Evolutionary conservation across 1,139 yeast genomes (phyloP).

Genomic region (Lodderomyces jiufengensis): DNA sequence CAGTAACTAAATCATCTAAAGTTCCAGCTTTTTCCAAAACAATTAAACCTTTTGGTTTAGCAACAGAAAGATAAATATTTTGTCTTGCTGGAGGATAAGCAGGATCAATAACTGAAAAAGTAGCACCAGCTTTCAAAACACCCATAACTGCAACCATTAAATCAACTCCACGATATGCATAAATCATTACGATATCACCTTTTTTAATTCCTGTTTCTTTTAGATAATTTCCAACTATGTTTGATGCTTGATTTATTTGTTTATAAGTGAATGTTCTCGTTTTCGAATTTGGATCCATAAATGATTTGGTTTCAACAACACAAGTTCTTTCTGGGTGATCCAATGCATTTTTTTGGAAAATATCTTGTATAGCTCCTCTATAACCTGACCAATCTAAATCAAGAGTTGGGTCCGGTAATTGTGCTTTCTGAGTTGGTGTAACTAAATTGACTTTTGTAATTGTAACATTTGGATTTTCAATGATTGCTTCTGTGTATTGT

Average conservation of each 20-base stretch:
- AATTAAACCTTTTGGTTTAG: conserved; percentile 86
- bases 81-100: conserved; percentile 99
- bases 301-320: conserved; percentile 86
- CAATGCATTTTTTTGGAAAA: conserved; percentile 80
- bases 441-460: conserved; percentile 66
- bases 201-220: conserved; percentile 74
- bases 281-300: conserved; percentile 49
- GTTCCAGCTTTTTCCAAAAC: conserved; percentile 88
- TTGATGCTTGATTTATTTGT: conserved; percentile 92
- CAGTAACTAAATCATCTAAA: conserved; percentile 70
- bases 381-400: conserved; percentile 89
- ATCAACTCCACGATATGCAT: conserved; percentile 97
- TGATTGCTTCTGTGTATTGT: conserved; percentile 41
- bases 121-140: conserved; percentile 95
- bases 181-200: conserved; percentile 96
- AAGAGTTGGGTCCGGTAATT: conserved; percentile 82
- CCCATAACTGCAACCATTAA: conserved; percentile 97
- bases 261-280: conserved; percentile 75
- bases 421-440: conserved; percentile 54
- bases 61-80: conserved; percentile 85
- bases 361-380: conserved; percentile 95
- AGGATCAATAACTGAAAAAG: conserved; percentile 97
- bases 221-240: conserved; percentile 85
- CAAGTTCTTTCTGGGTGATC: conserved; percentile 82
- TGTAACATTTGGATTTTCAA: conserved; percentile 29